A percentile compares a stretch with the other conserved stretches of the same genome.
phyloP scores from a whole-genome alignment of 345 rosid genomes.

The Capsella bursapastoris region DNA sequence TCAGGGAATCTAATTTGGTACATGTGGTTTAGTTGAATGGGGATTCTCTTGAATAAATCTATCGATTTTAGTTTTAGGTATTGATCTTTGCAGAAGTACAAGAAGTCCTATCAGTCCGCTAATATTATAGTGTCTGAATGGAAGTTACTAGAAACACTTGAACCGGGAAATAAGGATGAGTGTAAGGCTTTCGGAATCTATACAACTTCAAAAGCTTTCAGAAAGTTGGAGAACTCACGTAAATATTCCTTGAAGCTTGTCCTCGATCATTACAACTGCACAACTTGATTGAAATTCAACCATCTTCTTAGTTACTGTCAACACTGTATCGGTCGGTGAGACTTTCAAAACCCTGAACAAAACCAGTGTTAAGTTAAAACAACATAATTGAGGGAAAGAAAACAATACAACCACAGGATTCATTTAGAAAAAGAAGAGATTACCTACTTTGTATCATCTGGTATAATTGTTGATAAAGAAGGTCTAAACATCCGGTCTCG shows the following conservation, averaged over 20 bases:
- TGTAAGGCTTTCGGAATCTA: slow-evolving; percentile 2
- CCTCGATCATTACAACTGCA: slow-evolving; percentile 76
- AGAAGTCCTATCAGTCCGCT: background rate
- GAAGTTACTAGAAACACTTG: background rate
- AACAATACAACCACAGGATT: background rate
- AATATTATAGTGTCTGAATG: slow-evolving; percentile 11
- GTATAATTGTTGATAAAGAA: slow-evolving; percentile 77
- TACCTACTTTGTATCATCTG: slow-evolving; percentile 98
- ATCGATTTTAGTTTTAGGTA: slow-evolving; percentile 3
- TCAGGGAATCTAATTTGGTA: slow-evolving; percentile 1
- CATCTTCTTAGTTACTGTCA: slow-evolving; percentile 79
- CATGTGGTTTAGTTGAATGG: slow-evolving; percentile 13
- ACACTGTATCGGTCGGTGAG: slow-evolving; percentile 80
- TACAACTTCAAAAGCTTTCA: slow-evolving; percentile 3
- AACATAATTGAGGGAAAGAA: slow-evolving; percentile 7
- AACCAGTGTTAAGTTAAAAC: slow-evolving; percentile 23
- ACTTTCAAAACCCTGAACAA: slow-evolving; percentile 81
- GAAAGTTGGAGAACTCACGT: slow-evolving; percentile 63
- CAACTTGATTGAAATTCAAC: slow-evolving; percentile 72
- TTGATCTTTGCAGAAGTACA: background rate
- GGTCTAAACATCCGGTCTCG: slow-evolving; percentile 95
- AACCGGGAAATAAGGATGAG: background rate
- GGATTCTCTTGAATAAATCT: background rate
- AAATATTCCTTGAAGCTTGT: slow-evolving; percentile 82
- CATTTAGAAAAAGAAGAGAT: slow-evolving; percentile 53